phyloP scores from a whole-genome alignment of 805 yeast species.

The Candida palmyrensis region DNA sequence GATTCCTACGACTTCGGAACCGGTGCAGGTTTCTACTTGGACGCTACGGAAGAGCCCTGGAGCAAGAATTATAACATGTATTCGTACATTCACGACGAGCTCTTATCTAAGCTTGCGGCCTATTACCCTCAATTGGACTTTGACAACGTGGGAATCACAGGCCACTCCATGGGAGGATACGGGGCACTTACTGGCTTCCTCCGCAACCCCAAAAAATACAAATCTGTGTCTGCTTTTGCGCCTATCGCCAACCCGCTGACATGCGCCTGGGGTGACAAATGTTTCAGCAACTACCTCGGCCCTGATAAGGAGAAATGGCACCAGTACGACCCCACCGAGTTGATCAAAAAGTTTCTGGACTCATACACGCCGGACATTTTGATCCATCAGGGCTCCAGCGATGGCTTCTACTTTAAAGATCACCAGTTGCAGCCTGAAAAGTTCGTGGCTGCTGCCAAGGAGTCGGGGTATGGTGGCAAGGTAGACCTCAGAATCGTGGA shows the following conservation, averaged over 20 bases:
- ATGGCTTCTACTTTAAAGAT: slow-evolving; percentile 59
- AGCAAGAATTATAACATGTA: slow-evolving; percentile 76
- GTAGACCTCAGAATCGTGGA: slow-evolving; percentile 61
- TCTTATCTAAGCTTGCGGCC: slow-evolving; percentile 47
- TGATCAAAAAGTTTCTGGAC: no score
- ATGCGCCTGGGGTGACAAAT: slow-evolving; percentile 86
- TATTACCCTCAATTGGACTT: slow-evolving; percentile 53
- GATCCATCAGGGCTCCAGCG: slow-evolving; percentile 79
- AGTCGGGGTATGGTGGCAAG: slow-evolving; percentile 53
- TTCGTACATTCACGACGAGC: slow-evolving; percentile 71
- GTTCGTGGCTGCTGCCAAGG: slow-evolving; percentile 55
- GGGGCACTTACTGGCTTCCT: slow-evolving; percentile 76
- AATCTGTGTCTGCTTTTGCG: slow-evolving; percentile 83
- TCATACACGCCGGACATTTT: slow-evolving; percentile 53
- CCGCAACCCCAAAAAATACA: slow-evolving; percentile 65
- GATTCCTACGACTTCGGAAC: slow-evolving; percentile 88
- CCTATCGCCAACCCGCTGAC: slow-evolving; percentile 80
- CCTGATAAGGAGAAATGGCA: slow-evolving; percentile 56
- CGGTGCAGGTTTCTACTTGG: slow-evolving; percentile 92
- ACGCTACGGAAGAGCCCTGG: slow-evolving; percentile 76
- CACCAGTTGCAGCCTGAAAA: slow-evolving; percentile 73
- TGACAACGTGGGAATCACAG: slow-evolving; percentile 68
- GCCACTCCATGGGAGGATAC: slow-evolving; percentile 98
- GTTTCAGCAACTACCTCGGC: slow-evolving; percentile 76
- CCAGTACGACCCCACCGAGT: slow-evolving; percentile 78